phyloP scores from a whole-genome alignment of 1,284 basidiomycete species.

The Tremellales sp. region DNA sequence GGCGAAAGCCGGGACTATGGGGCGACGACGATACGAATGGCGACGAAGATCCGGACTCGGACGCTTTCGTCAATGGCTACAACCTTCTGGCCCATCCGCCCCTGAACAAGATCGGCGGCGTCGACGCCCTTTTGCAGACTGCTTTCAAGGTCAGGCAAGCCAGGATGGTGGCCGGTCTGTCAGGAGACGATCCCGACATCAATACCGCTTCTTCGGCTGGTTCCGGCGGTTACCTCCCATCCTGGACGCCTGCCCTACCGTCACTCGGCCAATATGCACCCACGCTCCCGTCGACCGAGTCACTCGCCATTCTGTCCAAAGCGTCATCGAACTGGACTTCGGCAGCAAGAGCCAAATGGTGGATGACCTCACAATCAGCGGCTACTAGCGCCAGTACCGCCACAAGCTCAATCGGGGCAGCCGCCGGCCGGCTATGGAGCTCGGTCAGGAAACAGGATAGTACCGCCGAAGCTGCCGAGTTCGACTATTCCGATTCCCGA shows the following conservation, averaged over 20 bases:
- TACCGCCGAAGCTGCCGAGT: background rate
- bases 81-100: slow-evolving; percentile 30
- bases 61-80: slow-evolving; percentile 24
- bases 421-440: slow-evolving; percentile 1
- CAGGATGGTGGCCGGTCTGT: slow-evolving; percentile 16
- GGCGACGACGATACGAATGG: slow-evolving; percentile 3
- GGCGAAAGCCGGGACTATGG: slow-evolving; percentile 8
- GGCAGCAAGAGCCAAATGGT: background rate
- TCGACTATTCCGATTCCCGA: background rate
- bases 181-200: slow-evolving; percentile 26
- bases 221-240: slow-evolving; percentile 4
- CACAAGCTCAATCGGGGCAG: slow-evolving; percentile 6
- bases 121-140: slow-evolving; percentile 23
- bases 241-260: background rate
- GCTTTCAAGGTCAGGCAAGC: slow-evolving; percentile 31
- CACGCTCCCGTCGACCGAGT: background rate
- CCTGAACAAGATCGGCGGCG: slow-evolving; percentile 26
- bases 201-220: background rate
- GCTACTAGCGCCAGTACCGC: slow-evolving; percentile 13
- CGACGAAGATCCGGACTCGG: slow-evolving; percentile 23
- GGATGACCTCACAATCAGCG: background rate
- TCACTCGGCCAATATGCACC: background rate
- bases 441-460: background rate
- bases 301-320: background rate
- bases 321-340: background rate